These are phyloP conservation scores for Claviceps sp. DNA, from an alignment of 2,329 filamentous ascomycete genomes.

Conservation along the genomic window DNA sequence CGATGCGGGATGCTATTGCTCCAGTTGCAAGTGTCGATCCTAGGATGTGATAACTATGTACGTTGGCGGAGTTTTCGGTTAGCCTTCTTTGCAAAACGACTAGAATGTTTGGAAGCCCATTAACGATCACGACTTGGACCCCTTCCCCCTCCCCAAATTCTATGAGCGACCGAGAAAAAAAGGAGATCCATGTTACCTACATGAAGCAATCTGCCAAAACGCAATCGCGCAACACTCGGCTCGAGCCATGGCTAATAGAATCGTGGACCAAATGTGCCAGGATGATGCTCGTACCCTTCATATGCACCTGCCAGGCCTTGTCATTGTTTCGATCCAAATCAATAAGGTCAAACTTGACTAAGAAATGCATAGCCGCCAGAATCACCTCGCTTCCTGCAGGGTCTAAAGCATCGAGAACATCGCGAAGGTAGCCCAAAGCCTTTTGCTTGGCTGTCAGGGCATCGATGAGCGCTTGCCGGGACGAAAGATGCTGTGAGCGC, in stretches of 20 bases:
- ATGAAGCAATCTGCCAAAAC: constrained; percentile 35
- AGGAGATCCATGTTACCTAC: constrained; percentile 17
- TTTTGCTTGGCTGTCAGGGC: constrained; percentile 33
- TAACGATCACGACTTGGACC: not conserved
- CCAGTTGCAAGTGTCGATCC: constrained; percentile 24
- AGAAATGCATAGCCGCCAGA: constrained; percentile 35
- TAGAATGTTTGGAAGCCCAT: not conserved
- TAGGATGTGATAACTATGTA: constrained; percentile 26
- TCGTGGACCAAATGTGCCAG: constrained; percentile 22
- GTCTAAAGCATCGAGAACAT: constrained; percentile 25
- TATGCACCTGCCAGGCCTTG: constrained; percentile 31
- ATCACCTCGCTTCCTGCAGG: constrained; percentile 31
- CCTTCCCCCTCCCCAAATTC: not conserved
- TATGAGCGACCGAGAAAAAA: not conserved
- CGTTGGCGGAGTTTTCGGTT: not conserved
- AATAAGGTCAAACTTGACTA: constrained; percentile 38
- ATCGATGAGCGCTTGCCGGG: constrained; percentile 29
- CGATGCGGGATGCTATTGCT: constrained; percentile 24
- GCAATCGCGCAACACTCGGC: constrained; percentile 27
- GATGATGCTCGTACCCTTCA: constrained; percentile 31
- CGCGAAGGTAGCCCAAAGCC: constrained; percentile 29
- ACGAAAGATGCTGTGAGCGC: constrained; percentile 24
- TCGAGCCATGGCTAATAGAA: constrained; percentile 15
- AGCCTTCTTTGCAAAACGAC: not conserved
- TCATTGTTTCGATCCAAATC: constrained; percentile 30